A percentile compares a stretch with the other conserved stretches of the same genome.
Conservation (phyloP, 805 yeast species). For the Hanseniaspora thailandica region DNA sequence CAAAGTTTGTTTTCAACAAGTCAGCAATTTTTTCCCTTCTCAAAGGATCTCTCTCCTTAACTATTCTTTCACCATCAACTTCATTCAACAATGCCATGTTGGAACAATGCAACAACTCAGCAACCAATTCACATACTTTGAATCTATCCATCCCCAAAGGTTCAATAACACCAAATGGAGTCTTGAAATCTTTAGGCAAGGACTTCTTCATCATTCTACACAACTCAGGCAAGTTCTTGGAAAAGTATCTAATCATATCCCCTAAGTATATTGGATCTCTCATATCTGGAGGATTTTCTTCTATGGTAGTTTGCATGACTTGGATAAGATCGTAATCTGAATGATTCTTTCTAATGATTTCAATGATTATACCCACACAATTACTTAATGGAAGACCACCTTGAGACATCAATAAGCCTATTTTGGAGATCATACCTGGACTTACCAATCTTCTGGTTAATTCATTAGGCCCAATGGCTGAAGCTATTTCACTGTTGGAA, state of each 20-base stretch:
- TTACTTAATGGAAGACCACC: constrained; percentile 85
- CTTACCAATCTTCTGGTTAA: constrained; percentile 83
- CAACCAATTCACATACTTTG: constrained; percentile 83
- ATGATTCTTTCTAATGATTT: constrained; percentile 86
- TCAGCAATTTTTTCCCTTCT: constrained; percentile 29
- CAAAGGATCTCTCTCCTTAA: constrained; percentile 57
- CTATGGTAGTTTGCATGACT: constrained; percentile 67
- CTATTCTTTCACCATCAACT: constrained; percentile 53
- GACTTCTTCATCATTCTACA: constrained; percentile 23
- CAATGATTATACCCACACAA: constrained; percentile 90
- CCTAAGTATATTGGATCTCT: constrained; percentile 92
- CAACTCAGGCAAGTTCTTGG: constrained; percentile 49
- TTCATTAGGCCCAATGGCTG: constrained; percentile 93
- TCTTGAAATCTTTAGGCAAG: constrained; percentile 29
- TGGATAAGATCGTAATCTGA: constrained; percentile 90
- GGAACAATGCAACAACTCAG: constrained; percentile 89
- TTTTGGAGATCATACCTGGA: constrained; percentile 48
- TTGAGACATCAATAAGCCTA: constrained; percentile 64
- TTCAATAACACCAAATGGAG: constrained; percentile 46
- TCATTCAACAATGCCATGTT: constrained; percentile 88
- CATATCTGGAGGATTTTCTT: constrained; percentile 83
- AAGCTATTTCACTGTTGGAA: constrained; percentile 71
- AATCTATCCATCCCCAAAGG: constrained; percentile 89
- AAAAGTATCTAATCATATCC: constrained; percentile 63
- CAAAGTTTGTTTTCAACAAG: constrained; percentile 2